phyloP scores from a whole-genome alignment of 2,329 filamentous ascomycete species.

The Metarhizium guizhouense region DNA sequence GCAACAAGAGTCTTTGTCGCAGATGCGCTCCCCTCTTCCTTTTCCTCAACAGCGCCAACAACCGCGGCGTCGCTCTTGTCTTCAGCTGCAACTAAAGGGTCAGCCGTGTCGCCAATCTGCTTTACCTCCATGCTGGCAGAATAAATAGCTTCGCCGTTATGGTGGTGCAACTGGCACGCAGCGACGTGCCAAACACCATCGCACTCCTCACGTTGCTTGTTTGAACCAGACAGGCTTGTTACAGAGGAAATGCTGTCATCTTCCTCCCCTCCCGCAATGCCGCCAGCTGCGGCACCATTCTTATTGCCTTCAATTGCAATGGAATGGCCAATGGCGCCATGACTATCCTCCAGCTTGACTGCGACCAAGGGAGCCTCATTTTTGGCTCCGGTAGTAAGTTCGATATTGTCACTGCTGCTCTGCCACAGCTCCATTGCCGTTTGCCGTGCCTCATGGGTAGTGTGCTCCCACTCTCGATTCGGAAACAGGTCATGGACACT shows the following conservation, averaged over 20 bases:
- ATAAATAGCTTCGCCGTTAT: neutral
- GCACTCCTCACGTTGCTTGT: neutral
- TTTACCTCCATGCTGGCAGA: neutral
- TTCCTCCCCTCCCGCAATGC: neutral
- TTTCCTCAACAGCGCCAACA: neutral
- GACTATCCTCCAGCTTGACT: neutral
- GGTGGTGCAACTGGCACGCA: neutral
- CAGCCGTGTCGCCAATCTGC: neutral
- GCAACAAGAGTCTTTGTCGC: neutral
- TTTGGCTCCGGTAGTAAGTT: neutral
- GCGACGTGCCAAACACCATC: neutral
- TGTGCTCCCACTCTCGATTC: neutral
- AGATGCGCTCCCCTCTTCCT: neutral
- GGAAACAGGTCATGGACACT: neutral
- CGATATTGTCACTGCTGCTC: neutral
- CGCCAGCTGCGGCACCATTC: neutral
- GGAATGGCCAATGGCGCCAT: neutral
- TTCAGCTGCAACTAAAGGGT: neutral
- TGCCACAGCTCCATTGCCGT: constrained; percentile 7
- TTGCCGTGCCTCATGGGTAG: neutral
- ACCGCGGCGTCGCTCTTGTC: neutral
- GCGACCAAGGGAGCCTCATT: neutral
- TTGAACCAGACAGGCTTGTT: neutral
- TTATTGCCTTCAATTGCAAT: neutral
- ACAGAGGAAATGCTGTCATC: neutral